Percentiles rank a stretch among this genome's conserved stretches.
These are phyloP conservation scores for Zanthoxylum bungeanum DNA, from an alignment of 345 rosid genomes.

Conservation along the genomic window DNA sequence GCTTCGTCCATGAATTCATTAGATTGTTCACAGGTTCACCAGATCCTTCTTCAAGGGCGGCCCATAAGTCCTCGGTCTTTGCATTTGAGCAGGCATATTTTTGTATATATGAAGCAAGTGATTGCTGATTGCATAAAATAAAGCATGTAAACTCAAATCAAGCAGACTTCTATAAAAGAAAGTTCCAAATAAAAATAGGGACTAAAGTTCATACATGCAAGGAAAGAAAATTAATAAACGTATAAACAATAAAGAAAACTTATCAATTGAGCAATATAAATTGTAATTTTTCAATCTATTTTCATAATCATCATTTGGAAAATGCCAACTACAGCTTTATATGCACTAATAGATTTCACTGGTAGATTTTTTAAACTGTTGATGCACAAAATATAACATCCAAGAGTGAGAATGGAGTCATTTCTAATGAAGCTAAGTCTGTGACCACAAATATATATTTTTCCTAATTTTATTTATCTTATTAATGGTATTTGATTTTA, in stretches of 20 bases:
- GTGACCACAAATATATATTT: neutral
- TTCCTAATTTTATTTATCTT: neutral
- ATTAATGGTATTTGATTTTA: neutral
- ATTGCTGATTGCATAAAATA: conserved; percentile 48
- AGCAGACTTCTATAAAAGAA: neutral
- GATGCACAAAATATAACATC: neutral
- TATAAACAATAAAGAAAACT: neutral
- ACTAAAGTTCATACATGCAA: conserved; percentile 8
- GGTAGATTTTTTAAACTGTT: neutral
- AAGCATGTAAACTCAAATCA: conserved; percentile 2
- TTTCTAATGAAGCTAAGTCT: neutral
- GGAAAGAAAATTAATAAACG: neutral
- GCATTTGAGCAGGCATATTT: conserved; percentile 76
- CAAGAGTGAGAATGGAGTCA: neutral
- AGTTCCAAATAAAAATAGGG: neutral
- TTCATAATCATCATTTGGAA: neutral
- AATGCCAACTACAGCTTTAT: neutral
- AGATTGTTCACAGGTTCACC: conserved; percentile 89
- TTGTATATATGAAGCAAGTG: conserved; percentile 87
- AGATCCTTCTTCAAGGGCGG: conserved; percentile 84
- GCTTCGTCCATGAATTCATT: conserved; percentile 95
- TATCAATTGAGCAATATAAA: conserved; percentile 2
- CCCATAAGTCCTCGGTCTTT: conserved; percentile 91
- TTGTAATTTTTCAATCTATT: neutral
- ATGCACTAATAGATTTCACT: neutral